Evolutionary conservation across 2,329 filamentous ascomycete genomes (phyloP).

Genomic region (Emmonsia crescens): DNA sequence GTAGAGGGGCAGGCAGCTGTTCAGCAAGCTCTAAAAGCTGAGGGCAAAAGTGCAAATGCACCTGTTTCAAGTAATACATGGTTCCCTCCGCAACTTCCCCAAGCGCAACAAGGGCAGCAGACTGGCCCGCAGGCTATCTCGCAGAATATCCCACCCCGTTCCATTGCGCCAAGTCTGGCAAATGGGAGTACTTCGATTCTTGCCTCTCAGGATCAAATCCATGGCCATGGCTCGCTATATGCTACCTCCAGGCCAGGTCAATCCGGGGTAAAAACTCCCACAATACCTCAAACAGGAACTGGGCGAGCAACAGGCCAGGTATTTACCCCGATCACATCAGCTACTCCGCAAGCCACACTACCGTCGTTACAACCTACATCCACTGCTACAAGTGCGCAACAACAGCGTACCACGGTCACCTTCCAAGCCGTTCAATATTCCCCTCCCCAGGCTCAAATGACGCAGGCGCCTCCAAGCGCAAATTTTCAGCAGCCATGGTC

Average conservation of each 20-base stretch:
- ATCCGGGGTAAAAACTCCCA: not conserved
- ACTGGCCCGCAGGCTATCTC: constrained; percentile 1
- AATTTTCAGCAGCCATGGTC: constrained; percentile 29
- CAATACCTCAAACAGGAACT: not conserved
- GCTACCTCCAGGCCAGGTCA: constrained; percentile 5
- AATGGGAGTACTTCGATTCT: constrained; percentile 15
- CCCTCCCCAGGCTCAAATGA: not conserved
- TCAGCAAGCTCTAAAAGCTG: not conserved
- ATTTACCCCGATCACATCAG: not conserved
- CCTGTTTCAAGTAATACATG: not conserved
- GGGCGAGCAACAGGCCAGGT: not conserved
- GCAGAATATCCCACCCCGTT: not conserved
- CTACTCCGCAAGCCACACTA: not conserved
- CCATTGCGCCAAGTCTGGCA: constrained; percentile 8
- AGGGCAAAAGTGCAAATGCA: not conserved
- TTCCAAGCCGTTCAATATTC: not conserved
- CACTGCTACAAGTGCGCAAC: not conserved
- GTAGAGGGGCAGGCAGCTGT: not conserved
- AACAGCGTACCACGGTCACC: not conserved
- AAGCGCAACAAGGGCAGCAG: constrained; percentile 8
- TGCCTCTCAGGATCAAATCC: constrained; percentile 16
- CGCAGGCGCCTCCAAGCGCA: constrained; percentile 4
- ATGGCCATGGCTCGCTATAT: constrained; percentile 11
- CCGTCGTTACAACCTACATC: not conserved
- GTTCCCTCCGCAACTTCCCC: not conserved